Evolutionary conservation across 139 green algal genomes (phyloP), one percentile per base, ranked within the genome.

Genomic region (Microglena sp.): DNA sequence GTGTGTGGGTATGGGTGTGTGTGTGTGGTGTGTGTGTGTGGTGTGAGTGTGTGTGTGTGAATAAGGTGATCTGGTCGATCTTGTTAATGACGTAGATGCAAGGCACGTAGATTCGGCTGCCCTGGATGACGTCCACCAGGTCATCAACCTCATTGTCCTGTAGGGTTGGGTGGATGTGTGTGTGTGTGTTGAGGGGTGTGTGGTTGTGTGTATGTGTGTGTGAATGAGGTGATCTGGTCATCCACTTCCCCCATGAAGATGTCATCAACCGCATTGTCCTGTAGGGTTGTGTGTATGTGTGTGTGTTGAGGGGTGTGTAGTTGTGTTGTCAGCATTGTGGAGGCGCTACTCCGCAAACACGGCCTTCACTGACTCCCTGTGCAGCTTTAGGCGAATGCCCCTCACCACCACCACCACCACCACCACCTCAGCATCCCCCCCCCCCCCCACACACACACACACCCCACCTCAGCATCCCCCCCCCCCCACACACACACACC

Each of bases 51-150:
- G n/a, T n/a, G n/a, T n/a, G n/a, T n/a, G n/a, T n/a, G n/a, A n/a
- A n/a, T n/a, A n/a, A n/a, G n/a, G n/a, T n/a, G n/a, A n/a, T n/a
- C n/a, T n/a, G n/a, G n/a, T n/a, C 88, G 32, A 97, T 95, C 84
- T 99, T 99, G 84, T 99, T 99, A 66, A 97, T 78, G 0, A 89
- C 94, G 73, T 97, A 99, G 62, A 99, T 92, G 68, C 74, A 84
- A 4, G 93, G 93, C 18, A 97, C 83, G 83, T 99, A 99, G 8
- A 97, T 68, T 33, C 93, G 81, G 67, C 69, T 89, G 58, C 92
- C 93, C 84, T 99, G 93, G 60, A 98, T 96, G 30, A 96, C 88
- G 69, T 99, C 93, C 55, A 99, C 92, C 36, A 99, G 76, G 66
- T 99, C 93, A 63, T 96, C 90, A 0, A 96, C 60, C 27, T 92